Evolutionary conservation across 2,329 filamentous ascomycete species (phyloP).

Genomic region (Rhynchosporium graminicola): DNA sequence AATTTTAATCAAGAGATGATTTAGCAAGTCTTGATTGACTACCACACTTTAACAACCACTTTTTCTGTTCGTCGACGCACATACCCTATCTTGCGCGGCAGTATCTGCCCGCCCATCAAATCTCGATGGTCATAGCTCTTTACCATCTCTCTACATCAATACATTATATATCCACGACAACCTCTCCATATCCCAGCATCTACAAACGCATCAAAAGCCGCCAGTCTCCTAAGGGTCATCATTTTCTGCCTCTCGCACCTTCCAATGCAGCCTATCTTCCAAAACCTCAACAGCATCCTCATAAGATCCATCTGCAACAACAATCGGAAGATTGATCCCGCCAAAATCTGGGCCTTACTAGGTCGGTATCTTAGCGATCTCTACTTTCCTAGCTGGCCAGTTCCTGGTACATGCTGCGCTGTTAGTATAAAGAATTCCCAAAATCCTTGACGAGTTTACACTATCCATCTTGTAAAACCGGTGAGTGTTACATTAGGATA

Average conservation of each 20-base stretch:
- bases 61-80: no score
- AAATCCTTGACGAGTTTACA: not conserved
- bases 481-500: constrained; percentile 8
- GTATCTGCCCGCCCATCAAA: no score
- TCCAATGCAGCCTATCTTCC: not conserved
- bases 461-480: not conserved
- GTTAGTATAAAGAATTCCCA: constrained; percentile 1
- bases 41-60: no score
- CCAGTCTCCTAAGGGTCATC: not conserved
- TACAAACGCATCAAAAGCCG: not conserved
- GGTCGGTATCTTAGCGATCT: not conserved
- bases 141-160: no score
- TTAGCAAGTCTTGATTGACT: no score
- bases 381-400: not conserved
- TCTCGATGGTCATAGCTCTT: no score
- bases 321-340: constrained; percentile 3
- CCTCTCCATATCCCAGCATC: not conserved
- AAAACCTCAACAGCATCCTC: constrained; percentile 3
- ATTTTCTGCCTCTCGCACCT: not conserved
- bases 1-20: no score
- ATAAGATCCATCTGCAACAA: constrained; percentile 3
- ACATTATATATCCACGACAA: no score
- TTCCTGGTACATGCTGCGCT: not conserved
- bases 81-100: no score
- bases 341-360: not conserved